phyloP scores from a whole-genome alignment of 352 stramenopile species.

The Pythium angustatum region DNA sequence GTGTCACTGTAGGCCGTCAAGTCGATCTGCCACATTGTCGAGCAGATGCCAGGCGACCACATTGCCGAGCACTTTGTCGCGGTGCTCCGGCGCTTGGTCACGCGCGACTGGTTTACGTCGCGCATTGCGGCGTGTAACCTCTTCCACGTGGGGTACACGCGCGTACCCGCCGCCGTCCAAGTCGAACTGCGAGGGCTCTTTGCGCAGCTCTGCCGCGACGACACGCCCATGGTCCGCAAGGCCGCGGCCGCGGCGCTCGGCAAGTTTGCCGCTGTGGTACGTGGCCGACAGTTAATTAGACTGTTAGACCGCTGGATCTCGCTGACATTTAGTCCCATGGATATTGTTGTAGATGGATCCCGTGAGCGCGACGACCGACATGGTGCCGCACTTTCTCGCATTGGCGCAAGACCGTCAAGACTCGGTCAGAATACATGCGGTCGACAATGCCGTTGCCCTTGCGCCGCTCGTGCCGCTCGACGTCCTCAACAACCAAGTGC shows the following conservation, averaged over 20 bases:
- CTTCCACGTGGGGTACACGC: constrained; percentile 73
- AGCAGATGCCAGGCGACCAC: constrained; percentile 82
- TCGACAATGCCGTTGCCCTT: constrained; percentile 96
- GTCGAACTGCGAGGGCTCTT: constrained; percentile 91
- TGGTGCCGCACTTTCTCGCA: constrained; percentile 83
- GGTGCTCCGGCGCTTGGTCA: constrained; percentile 93
- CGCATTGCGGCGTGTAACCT: constrained; percentile 84
- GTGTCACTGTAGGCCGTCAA: constrained; percentile 62
- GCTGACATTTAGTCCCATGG: too few relatives aligned
- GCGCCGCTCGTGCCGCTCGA: constrained; percentile 81
- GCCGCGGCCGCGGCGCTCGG: constrained; percentile 89
- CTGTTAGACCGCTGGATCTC: too few relatives aligned
- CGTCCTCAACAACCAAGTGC: constrained; percentile 75
- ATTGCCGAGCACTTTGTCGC: constrained; percentile 91
- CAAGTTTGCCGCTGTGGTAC: constrained; percentile 73
- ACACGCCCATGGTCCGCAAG: constrained; percentile 97
- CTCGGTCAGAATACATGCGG: constrained; percentile 96
- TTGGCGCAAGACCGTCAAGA: constrained; percentile 94
- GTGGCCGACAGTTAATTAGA: too few relatives aligned
- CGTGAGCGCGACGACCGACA: constrained; percentile 56
- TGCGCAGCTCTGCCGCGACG: constrained; percentile 93
- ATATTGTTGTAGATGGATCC: constrained; percentile 51
- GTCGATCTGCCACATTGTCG: constrained; percentile 88
- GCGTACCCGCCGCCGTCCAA: constrained; percentile 60
- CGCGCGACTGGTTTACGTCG: constrained; percentile 94